Evolutionary conservation across 179 eudicot species (phyloP), one percentile per base, ranked within the genome.

Genomic region (Sideroxylon spinosum): DNA sequence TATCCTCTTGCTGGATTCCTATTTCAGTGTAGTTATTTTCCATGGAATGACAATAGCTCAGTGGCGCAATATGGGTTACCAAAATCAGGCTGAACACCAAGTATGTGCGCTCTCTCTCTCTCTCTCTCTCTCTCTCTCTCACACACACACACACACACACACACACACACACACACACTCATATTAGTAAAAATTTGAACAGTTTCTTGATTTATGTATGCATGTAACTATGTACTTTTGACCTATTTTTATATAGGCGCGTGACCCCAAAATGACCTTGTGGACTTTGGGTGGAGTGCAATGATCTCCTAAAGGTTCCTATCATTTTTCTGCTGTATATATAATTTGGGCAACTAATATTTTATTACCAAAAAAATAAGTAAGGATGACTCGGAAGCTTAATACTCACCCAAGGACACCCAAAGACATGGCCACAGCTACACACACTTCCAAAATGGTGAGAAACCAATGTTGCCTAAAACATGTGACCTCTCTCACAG

Each of bases 31-130:
- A 48, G 98, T 95, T 76, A 87, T 95, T 63, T 95, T 95, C 86
- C 98, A 95, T 87, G 98, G 98, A 63, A 88, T 91, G 91, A 93
- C 97, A 56, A 86, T 95, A 75, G 98, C 98, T 76, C 98, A 95
- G 80, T 95, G 98, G 98, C 93, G 98, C 79, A 93, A 91, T 79
- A 85, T 86, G 93, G 98, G 98, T 46, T 95, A 91, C 88, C 98
- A 95, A 76, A 82, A 93, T 87, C 90, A 91, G 82, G 89, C 95
- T 53, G 95, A 95, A 69, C 95, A 95, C 79, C 86, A 88, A 93
- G 98, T 93, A 26, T 69, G 81, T 76, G 46, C 62, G 9, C 49
- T 14, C 55, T 48, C n/a, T 63, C 14, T 6, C 16, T 13, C 37
- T 32, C 37, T 32, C 37, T 32, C 37, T 32, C 37, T 32, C 37